Base-by-base conservation (phyloP, 2,329 filamentous ascomycete species). In the Aspergillus sp. region DNA sequence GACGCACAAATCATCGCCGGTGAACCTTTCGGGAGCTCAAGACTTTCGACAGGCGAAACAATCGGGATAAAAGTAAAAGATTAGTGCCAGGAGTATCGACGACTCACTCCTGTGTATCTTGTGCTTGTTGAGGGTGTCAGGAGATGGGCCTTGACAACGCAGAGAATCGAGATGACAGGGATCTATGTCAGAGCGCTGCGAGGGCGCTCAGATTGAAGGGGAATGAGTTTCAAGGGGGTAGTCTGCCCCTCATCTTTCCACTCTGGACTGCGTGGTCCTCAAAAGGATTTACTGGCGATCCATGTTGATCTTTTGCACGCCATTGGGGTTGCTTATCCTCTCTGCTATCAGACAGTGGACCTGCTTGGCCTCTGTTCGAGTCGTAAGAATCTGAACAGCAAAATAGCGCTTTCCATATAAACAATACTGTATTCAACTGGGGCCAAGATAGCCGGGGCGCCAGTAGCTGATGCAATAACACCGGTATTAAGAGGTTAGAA, bases 21-120 rank as follows among this genome's bases (percentile, higher is more conserved):
- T 23, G 52, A 59, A 48, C 52, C 52, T 52, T 61, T 59, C 56
- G 52, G 55, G 61, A 54, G 52, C 50, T 57, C 45, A 35, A 55
- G 6, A 27, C 24, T 33, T 40, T 37, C 37, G 21, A n/a, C 19
- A 39, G 12, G 14, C 9, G 17, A 11, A 33, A 17, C 8, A 33
- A 21, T 40, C 33, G 19, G 31, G 41, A 47, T 17, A 24, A 39
- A 4, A 40, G 17, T 14, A 14, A 41, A 14, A n/a, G 33, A 41
- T n/a, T 27, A 44, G 17, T 37, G 46, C 24, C 21, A 37, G 44
- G 24, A 39, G 45, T 24, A 51, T 40, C 37, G 35, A 41, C 24
- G 31, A 35, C 14, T 12, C n/a, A 41, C 19, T 27, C 7, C 39
- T 33, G 3, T 48, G 9, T 15, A 39, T 31, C 27, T 31, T 31